Evolutionary conservation across 345 rosid species (phyloP).

Genomic region (Arabidopsis arenosa): DNA sequence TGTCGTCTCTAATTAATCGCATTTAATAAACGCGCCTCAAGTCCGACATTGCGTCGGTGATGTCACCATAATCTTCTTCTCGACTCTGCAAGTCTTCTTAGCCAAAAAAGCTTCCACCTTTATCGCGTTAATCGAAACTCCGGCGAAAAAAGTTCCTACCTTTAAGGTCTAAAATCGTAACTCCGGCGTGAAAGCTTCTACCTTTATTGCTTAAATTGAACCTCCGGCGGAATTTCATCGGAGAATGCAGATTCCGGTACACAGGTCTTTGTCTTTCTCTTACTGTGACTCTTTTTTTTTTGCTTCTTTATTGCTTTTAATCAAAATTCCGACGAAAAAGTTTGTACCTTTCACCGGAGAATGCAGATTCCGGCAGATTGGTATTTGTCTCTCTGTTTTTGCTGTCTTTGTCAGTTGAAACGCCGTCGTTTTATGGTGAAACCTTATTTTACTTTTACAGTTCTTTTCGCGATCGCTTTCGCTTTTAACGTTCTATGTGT

Average conservation of each 20-base stretch:
- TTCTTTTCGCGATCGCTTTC: conserved; percentile 26
- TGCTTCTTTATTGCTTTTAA: too few species aligned
- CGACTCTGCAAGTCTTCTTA: neutral
- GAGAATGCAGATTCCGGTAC: conserved; percentile 34
- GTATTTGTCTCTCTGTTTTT: conserved; percentile 31
- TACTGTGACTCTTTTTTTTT: neutral
- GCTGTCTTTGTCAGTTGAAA: conserved; percentile 10
- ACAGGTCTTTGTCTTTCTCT: conserved; percentile 32
- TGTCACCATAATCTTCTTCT: conserved; percentile 34
- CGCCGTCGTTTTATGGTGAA: conserved; percentile 9
- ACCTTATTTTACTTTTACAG: neutral
- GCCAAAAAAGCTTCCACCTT: neutral
- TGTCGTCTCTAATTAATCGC: conserved; percentile 47
- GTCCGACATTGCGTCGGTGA: conserved; percentile 50
- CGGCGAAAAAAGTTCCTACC: neutral
- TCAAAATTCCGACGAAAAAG: neutral
- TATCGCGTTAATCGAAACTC: neutral
- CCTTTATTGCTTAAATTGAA: neutral
- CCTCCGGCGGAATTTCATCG: conserved; percentile 6
- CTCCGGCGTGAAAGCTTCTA: neutral
- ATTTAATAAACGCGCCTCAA: conserved; percentile 54
- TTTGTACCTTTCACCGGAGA: conserved; percentile 7
- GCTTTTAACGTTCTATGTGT: conserved; percentile 17
- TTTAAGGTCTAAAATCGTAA: neutral
- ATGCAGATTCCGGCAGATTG: conserved; percentile 38